These are phyloP conservation scores for Scedosporium boydii DNA, from an alignment of 2,329 filamentous ascomycete species.

Conservation along the genomic window DNA sequence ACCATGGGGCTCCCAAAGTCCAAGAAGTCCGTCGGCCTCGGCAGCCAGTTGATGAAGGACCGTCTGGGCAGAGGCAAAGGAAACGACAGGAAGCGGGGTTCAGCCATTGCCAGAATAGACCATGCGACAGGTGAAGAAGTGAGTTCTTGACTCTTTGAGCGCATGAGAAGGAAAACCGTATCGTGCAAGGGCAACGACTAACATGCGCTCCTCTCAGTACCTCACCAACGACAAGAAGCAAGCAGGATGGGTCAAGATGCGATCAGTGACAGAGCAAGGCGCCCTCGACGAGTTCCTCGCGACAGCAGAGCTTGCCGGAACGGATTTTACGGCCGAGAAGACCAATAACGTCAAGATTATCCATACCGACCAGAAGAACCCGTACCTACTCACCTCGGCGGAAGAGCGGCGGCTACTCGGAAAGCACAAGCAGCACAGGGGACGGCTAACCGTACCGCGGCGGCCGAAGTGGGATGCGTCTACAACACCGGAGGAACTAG, in stretches of 20 bases:
- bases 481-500: slow-evolving; percentile 77
- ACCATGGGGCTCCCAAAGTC: slow-evolving; percentile 69
- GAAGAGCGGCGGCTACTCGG: slow-evolving; percentile 71
- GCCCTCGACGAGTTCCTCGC: slow-evolving; percentile 94
- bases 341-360: slow-evolving; percentile 99
- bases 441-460: slow-evolving; percentile 76
- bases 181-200: slow-evolving; percentile 10
- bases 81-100: slow-evolving; percentile 63
- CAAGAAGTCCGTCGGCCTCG: slow-evolving; percentile 88
- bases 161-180: not conserved
- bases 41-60: slow-evolving; percentile 98
- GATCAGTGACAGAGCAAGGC: slow-evolving; percentile 93
- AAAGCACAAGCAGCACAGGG: slow-evolving; percentile 76
- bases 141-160: slow-evolving; percentile 10
- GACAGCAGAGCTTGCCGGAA: slow-evolving; percentile 93
- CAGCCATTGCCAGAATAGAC: slow-evolving; percentile 56
- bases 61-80: slow-evolving; percentile 92
- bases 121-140: slow-evolving; percentile 71
- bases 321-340: slow-evolving; percentile 97
- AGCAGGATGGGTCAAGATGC: slow-evolving; percentile 98
- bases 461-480: slow-evolving; percentile 79
- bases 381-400: slow-evolving; percentile 74
- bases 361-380: slow-evolving; percentile 91
- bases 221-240: slow-evolving; percentile 85
- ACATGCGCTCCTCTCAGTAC: slow-evolving; percentile 43